Base-by-base conservation (phyloP, 108 stramenopile genomes). In the Schizochytrium sp. region DNA sequence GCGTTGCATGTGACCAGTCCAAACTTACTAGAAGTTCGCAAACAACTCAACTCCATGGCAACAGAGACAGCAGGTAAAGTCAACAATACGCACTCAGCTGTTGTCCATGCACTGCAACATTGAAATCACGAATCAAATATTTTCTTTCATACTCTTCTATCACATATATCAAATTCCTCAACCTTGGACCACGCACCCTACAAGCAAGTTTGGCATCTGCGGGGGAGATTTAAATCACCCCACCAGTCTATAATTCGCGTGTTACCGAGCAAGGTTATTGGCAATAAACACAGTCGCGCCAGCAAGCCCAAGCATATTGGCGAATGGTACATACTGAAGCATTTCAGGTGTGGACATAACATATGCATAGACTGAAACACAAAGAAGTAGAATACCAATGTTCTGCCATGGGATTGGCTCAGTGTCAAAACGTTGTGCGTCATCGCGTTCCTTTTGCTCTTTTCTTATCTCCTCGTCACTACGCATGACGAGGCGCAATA, bases 291-390 rank as follows among this genome's bases (percentile, higher is more conserved):
- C 76, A 46, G 47, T 28, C 45, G 40, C 10, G 47, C 5, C 76
- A 56, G 53, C 50, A 10, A 55, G 1, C 10, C 50, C 76, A 42
- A 83, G 8, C 13, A 53, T n/a, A 55, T 83, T 83, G 28, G 47
- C 76, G 40, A 55, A 83, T 5, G 76, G 76, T 5, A 83, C 76
- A 13, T 55, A 83, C 47, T 55, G 53, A n/a, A 83, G 76, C 76
- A 83, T 55, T 5, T 10, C 4, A 5, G 76, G 76, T 13, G 47
- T n/a, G 17, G 45, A 50, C 15, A 83, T 83, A 10, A 83, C 45
- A 40, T 55, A 47, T 10, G 76, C 28, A 42, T 83, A 83, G 50
- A 55, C 53, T 0, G 55, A 10, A 55, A 55, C 53, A 13, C 8
- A 10, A n/a, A 83, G 47, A 40, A 50, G 5, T 8, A 50, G 28